A percentile compares a stretch with the other conserved stretches of the same genome.
Conservation (phyloP, 2,329 filamentous ascomycete genomes). For the Aaosphaeria arxii region DNA sequence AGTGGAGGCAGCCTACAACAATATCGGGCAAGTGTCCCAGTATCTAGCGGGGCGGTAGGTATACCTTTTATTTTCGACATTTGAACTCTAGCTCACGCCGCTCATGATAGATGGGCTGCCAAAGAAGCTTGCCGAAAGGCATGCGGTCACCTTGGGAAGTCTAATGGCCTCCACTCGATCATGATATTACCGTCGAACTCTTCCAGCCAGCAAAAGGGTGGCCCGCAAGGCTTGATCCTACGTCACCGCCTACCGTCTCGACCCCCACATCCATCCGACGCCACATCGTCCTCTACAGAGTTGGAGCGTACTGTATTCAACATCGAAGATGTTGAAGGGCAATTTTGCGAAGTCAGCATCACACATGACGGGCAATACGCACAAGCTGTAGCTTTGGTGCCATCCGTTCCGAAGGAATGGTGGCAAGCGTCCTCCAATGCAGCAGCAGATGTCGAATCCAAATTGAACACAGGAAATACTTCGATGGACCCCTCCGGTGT, state of each 20-base stretch:
- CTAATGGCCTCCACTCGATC: constrained; percentile 34
- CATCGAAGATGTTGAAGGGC: constrained; percentile 28
- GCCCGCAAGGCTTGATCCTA: neutral
- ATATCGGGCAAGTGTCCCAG: constrained; percentile 14
- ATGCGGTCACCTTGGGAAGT: constrained; percentile 20
- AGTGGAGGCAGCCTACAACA: constrained; percentile 4
- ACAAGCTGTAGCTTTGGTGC: constrained; percentile 64
- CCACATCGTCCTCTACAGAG: no score
- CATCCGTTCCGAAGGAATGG: constrained; percentile 4
- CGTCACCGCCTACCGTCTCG: no score
- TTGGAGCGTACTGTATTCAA: constrained; percentile 2
- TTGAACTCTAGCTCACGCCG: neutral
- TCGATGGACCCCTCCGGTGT: no score
- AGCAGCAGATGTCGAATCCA: no score
- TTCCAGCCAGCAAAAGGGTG: neutral
- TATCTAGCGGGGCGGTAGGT: constrained; percentile 37
- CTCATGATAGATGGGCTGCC: constrained; percentile 43
- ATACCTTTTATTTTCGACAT: neutral
- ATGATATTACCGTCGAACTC: constrained; percentile 33
- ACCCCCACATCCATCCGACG: no score
- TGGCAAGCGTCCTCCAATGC: neutral
- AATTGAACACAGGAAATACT: no score
- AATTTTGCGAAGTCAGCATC: constrained; percentile 71
- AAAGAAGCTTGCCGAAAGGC: constrained; percentile 52
- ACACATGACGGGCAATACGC: constrained; percentile 87